Evolutionary conservation across 129 eudicot species (phyloP).

Genomic region (Erigeron canadensis): DNA sequence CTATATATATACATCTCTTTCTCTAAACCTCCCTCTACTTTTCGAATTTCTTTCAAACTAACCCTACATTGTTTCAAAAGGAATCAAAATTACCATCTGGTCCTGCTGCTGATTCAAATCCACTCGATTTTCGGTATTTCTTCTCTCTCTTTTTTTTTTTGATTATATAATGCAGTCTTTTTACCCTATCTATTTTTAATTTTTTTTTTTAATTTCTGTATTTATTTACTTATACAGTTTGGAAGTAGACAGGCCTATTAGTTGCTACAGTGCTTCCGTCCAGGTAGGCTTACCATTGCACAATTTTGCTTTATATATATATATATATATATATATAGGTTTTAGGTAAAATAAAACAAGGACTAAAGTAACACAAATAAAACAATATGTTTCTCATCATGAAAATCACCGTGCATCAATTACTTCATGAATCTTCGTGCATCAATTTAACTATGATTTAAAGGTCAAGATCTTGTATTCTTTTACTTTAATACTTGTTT

Average conservation of each 20-base stretch:
- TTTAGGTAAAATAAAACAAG: too few relatives aligned
- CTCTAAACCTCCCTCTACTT: not conserved
- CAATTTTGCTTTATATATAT: not conserved
- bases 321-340: not conserved
- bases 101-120: conserved; percentile 42
- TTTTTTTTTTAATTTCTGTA: not conserved
- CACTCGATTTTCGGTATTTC: conserved; percentile 47
- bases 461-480: too few relatives aligned
- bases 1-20: not conserved
- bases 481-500: too few relatives aligned
- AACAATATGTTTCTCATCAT: too few relatives aligned
- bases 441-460: too few relatives aligned
- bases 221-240: conserved; percentile 33
- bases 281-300: conserved; percentile 46
- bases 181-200: not conserved
- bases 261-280: conserved; percentile 67
- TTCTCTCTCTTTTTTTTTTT: not conserved
- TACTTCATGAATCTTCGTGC: too few relatives aligned
- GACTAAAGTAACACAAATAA: too few relatives aligned
- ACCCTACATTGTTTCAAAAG: conserved; percentile 24
- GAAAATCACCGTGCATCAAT: too few relatives aligned
- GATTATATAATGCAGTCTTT: not conserved
- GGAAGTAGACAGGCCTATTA: conserved; percentile 61
- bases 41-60: not conserved
- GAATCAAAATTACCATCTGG: conserved; percentile 48